Evolutionary conservation across 164 flowering plant genomes (phyloP).

Genomic region (Liriodendron chinense): DNA sequence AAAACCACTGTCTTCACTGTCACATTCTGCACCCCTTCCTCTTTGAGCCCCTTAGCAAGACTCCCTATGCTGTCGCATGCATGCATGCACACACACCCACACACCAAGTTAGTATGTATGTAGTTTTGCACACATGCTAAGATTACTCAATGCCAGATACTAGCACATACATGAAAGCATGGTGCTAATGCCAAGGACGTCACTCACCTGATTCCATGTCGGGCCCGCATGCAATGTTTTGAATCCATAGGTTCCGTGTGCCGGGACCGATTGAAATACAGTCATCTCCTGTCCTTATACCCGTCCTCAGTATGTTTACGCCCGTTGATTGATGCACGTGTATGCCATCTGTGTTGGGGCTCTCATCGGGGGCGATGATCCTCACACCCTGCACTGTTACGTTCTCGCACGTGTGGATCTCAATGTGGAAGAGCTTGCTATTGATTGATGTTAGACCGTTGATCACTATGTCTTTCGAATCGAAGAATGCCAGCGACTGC

Average conservation of each 20-base stretch:
- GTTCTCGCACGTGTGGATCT: slow-evolving; percentile 27
- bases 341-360: slow-evolving; percentile 43
- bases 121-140: not conserved
- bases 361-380: slow-evolving; percentile 21
- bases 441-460: slow-evolving; percentile 35
- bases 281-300: slow-evolving; percentile 18
- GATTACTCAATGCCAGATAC: not conserved
- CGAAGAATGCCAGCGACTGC: slow-evolving; percentile 23
- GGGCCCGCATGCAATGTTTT: slow-evolving; percentile 20
- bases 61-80: slow-evolving; percentile 59
- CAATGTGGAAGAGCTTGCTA: slow-evolving; percentile 40
- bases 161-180: not conserved
- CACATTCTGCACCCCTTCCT: slow-evolving; percentile 64
- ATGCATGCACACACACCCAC: not conserved
- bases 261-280: slow-evolving; percentile 36
- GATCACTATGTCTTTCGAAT: slow-evolving; percentile 26
- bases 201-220: slow-evolving; percentile 30
- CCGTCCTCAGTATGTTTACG: slow-evolving; percentile 13
- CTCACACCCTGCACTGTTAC: slow-evolving; percentile 18
- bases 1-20: slow-evolving; percentile 47
- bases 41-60: slow-evolving; percentile 41
- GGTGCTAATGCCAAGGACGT: not conserved
- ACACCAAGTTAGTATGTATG: not conserved
- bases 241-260: slow-evolving; percentile 20
- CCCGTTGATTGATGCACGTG: slow-evolving; percentile 23